phyloP scores from a whole-genome alignment of 371 early-diverging fungal species.

The Apophysomyces variabilis region DNA sequence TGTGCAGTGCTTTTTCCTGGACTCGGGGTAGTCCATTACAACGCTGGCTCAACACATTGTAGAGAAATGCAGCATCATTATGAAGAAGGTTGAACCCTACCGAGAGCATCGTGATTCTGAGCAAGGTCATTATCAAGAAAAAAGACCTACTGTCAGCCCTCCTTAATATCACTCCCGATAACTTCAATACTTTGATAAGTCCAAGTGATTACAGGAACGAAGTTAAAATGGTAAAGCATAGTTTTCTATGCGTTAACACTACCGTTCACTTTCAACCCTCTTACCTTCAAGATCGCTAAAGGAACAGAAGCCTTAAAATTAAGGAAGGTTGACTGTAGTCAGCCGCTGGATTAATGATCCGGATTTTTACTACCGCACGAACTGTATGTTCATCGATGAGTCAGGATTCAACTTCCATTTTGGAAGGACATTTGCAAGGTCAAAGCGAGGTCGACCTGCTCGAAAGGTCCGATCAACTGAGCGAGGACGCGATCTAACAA shows the following conservation, averaged over 20 bases:
- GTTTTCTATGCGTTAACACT: no score
- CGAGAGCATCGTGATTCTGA: neutral
- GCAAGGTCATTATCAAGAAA: neutral
- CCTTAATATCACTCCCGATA: no score
- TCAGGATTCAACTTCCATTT: conserved; percentile 5
- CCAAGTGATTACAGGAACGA: no score
- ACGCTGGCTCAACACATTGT: neutral
- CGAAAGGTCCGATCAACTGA: neutral
- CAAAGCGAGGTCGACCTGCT: neutral
- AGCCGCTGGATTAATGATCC: neutral
- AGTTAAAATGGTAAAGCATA: no score
- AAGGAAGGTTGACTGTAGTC: neutral
- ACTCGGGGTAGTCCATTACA: neutral
- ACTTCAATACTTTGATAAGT: no score
- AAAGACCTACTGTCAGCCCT: neutral
- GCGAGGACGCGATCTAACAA: neutral
- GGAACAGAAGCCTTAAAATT: no score
- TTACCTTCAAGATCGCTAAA: no score
- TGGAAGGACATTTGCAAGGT: conserved; percentile 8
- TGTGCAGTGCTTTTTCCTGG: neutral
- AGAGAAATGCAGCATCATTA: neutral
- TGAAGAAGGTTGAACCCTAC: neutral
- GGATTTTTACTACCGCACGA: neutral
- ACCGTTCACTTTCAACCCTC: no score
- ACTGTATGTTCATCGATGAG: conserved; percentile 18